phyloP scores from a whole-genome alignment of 768 basidiomycete species.

The Exidia glandulosa region DNA sequence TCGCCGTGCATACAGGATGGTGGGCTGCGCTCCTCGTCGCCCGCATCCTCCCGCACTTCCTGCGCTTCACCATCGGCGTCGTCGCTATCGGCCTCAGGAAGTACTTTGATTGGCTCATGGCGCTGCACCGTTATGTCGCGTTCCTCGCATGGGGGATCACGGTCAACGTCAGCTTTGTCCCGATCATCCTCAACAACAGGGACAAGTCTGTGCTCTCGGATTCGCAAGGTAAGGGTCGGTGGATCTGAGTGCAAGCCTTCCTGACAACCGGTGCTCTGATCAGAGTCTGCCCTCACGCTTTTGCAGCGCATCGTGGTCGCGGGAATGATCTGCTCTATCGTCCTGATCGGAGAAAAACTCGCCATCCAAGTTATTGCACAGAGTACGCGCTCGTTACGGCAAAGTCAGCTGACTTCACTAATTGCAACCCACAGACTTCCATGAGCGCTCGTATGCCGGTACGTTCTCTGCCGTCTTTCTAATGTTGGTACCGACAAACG shows the following conservation, averaged over 20 bases:
- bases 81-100: conserved; percentile 59
- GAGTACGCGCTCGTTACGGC: conserved; percentile 21
- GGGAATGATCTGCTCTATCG: conserved; percentile 51
- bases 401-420: not conserved
- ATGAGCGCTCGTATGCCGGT: conserved; percentile 64
- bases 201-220: not conserved
- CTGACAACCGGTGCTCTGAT: conserved; percentile 3
- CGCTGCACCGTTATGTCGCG: conserved; percentile 54
- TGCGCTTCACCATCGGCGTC: conserved; percentile 56
- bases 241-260: not conserved
- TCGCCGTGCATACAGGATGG: conserved; percentile 57
- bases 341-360: conserved; percentile 75
- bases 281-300: conserved; percentile 34
- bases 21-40: conserved; percentile 62
- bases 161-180: conserved; percentile 47
- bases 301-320: conserved; percentile 64
- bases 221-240: not conserved
- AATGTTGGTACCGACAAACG: not conserved
- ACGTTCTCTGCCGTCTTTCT: conserved; percentile 1
- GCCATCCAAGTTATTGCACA: conserved; percentile 76
- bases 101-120: conserved; percentile 72
- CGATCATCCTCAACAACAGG: conserved; percentile 44
- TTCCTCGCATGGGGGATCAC: conserved; percentile 52
- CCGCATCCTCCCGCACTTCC: conserved; percentile 38
- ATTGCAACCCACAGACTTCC: conserved; percentile 35